phyloP scores from a whole-genome alignment of 1,139 yeast genomes.

The Chernovozyma aurita region DNA sequence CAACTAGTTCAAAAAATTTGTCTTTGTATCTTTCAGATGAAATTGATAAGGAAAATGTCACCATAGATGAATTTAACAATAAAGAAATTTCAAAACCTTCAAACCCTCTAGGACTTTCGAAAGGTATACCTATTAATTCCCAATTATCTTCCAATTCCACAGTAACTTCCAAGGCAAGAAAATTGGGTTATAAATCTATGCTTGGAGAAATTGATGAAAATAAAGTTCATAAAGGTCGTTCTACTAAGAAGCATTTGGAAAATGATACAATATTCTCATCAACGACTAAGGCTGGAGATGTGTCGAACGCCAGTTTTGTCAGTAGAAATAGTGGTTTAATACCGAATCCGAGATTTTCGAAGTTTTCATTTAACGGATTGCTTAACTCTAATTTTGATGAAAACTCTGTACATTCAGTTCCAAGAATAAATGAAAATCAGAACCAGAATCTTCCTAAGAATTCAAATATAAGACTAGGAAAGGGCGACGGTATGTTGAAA shows the following conservation, averaged over 20 bases:
- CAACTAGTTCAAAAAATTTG: conserved; percentile 44
- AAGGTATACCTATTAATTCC: neutral
- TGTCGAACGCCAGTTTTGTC: conserved; percentile 1
- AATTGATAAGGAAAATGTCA: conserved; percentile 17
- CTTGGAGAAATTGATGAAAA: conserved; percentile 22
- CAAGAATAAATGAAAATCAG: neutral
- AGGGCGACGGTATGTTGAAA: conserved; percentile 17
- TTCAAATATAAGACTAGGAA: conserved; percentile 2
- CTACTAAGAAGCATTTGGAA: conserved; percentile 1
- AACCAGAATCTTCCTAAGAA: neutral
- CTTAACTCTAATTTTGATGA: conserved; percentile 11
- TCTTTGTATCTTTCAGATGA: conserved; percentile 23
- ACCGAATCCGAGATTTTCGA: conserved; percentile 44
- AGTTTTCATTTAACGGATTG: conserved; percentile 41
- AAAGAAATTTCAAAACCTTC: conserved; percentile 7
- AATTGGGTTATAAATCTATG: conserved; percentile 19
- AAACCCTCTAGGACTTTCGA: neutral
- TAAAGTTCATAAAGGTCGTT: conserved; percentile 8
- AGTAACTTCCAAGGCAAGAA: conserved; percentile 6
- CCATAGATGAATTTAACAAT: conserved; percentile 15
- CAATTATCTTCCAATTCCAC: conserved; percentile 7
- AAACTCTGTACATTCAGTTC: neutral
- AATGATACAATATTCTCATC: conserved; percentile 1
- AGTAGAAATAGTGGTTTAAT: conserved; percentile 19
- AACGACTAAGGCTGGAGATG: neutral